These are phyloP conservation scores for Blumeriella jaapii DNA, from an alignment of 2,329 filamentous ascomycete genomes.

Conservation along the genomic window DNA sequence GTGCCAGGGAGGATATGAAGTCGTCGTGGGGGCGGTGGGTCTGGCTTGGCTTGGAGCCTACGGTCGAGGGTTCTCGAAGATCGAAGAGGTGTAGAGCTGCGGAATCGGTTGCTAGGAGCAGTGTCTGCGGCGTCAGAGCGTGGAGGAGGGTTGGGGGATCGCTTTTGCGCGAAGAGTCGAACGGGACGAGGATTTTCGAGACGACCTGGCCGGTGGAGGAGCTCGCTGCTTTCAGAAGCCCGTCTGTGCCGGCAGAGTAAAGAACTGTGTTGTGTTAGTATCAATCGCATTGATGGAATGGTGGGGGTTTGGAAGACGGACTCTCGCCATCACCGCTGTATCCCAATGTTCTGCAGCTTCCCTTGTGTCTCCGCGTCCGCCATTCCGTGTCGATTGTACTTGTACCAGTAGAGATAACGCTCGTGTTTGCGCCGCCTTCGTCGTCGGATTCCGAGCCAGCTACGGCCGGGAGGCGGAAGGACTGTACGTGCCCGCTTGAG, in stretches of 20 bases:
- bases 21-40: conserved; percentile 83
- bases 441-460: conserved; percentile 39
- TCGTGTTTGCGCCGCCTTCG: conserved; percentile 38
- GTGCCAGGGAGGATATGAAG: conserved; percentile 80
- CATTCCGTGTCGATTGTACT: conserved; percentile 73
- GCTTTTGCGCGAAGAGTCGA: conserved; percentile 28
- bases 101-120: conserved; percentile 84
- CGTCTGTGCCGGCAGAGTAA: conserved; percentile 54
- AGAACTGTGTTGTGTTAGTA: conserved; percentile 28
- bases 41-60: conserved; percentile 56
- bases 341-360: conserved; percentile 72
- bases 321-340: conserved; percentile 70
- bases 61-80: conserved; percentile 48
- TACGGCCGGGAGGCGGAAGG: conserved; percentile 56
- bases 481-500: conserved; percentile 74
- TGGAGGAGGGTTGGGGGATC: conserved; percentile 76
- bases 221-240: conserved; percentile 46
- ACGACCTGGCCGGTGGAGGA: conserved; percentile 54
- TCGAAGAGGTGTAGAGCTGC: conserved; percentile 83
- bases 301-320: conserved; percentile 33
- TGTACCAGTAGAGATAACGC: conserved; percentile 47
- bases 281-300: not conserved
- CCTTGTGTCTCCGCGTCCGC: conserved; percentile 84
- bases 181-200: conserved; percentile 71
- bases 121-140: conserved; percentile 72